Percentiles rank a stretch among this genome's conserved stretches.
These are phyloP conservation scores for Porphyra umbilicalis DNA, from an alignment of 31 red algal genomes.

Conservation along the genomic window DNA sequence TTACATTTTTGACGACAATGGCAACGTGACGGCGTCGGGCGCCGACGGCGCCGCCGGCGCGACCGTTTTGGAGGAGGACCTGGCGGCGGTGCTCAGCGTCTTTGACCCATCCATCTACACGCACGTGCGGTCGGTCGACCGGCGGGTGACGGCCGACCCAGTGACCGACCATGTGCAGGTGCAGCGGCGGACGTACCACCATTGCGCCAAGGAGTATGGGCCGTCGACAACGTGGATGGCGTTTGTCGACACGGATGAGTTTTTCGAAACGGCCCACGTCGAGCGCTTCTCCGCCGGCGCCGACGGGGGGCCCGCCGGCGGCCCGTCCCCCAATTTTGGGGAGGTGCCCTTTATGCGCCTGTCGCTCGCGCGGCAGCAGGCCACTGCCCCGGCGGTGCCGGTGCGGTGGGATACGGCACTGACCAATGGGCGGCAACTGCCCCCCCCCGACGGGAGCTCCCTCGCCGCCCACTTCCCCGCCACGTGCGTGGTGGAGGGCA, in stretches of 20 bases:
- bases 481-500: not conserved
- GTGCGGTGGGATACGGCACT: not conserved
- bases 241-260: constrained; percentile 8
- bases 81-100: not conserved
- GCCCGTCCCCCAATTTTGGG: too few relatives aligned
- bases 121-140: not conserved
- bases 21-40: not conserved
- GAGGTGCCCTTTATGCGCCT: not conserved
- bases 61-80: not conserved
- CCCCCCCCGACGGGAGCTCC: not conserved
- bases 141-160: not conserved
- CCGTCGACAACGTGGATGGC: constrained; percentile 4
- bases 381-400: not conserved
- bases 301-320: too few relatives aligned
- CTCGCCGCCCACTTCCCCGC: not conserved
- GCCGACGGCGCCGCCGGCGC: not conserved
- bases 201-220: constrained; percentile 3
- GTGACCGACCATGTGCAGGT: not conserved
- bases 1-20: constrained; percentile 17
- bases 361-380: not conserved
- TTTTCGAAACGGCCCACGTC: constrained; percentile 1
- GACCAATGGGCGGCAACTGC: not conserved
- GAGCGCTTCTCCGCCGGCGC: not conserved
- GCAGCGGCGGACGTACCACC: not conserved
- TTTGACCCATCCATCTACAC: not conserved